A percentile compares a stretch with the other conserved stretches of the same genome.
Evolutionary conservation across 2,329 filamentous ascomycete genomes (phyloP).

Genomic region (Aciculosporium take): DNA sequence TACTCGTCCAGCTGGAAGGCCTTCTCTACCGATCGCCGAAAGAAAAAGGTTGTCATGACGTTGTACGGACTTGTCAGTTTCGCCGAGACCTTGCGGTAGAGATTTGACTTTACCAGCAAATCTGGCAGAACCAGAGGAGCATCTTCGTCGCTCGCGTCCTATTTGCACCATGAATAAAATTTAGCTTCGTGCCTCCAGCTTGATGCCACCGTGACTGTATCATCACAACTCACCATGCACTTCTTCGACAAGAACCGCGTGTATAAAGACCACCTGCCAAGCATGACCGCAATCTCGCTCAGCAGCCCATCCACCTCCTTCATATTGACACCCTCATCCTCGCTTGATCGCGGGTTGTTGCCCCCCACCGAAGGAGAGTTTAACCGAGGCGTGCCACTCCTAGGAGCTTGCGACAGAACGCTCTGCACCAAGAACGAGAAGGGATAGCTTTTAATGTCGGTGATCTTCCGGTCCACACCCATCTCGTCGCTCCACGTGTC

Average conservation of each 20-base stretch:
- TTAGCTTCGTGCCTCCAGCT: not conserved
- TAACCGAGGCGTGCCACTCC: constrained; percentile 50
- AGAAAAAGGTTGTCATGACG: constrained; percentile 88
- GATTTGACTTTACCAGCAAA: constrained; percentile 63
- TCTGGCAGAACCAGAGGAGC: constrained; percentile 51
- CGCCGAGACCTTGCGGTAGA: constrained; percentile 63
- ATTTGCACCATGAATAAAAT: not conserved
- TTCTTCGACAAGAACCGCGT: constrained; percentile 78
- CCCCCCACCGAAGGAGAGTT: constrained; percentile 59
- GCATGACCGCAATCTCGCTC: constrained; percentile 81
- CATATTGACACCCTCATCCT: constrained; percentile 93
- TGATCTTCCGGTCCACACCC: constrained; percentile 69
- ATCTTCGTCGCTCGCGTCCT: constrained; percentile 41
- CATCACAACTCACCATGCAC: constrained; percentile 50
- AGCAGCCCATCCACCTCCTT: constrained; percentile 83
- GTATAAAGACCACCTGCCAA: constrained; percentile 86
- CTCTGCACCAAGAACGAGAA: constrained; percentile 96
- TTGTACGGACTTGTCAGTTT: constrained; percentile 74
- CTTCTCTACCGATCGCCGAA: constrained; percentile 89
- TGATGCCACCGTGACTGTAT: not conserved
- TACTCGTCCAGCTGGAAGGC: constrained; percentile 92
- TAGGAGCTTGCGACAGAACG: constrained; percentile 61
- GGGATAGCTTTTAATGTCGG: constrained; percentile 92
- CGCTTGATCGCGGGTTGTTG: constrained; percentile 45
- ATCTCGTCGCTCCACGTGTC: constrained; percentile 93